phyloP scores from a whole-genome alignment of 495 filamentous ascomycete genomes.

The Penicillium flavigenum region DNA sequence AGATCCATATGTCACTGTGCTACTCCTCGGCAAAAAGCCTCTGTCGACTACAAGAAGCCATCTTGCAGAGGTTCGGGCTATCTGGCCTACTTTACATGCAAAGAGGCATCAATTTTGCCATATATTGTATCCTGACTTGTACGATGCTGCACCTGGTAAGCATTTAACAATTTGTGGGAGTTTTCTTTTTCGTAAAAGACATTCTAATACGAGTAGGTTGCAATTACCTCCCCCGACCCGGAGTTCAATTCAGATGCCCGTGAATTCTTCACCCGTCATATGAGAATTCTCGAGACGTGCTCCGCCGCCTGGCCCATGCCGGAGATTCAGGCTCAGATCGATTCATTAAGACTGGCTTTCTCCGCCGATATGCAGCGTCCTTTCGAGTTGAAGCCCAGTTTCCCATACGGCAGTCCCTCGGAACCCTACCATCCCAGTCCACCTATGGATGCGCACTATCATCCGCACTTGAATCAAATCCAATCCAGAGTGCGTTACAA shows the following conservation, averaged over 20 bases:
- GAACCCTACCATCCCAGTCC: conserved; percentile 63
- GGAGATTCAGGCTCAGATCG: conserved; percentile 87
- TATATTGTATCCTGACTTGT: conserved; percentile 88
- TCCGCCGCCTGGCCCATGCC: conserved; percentile 84
- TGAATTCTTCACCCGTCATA: conserved; percentile 90
- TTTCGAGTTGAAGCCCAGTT: conserved; percentile 84
- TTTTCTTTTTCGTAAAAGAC: conserved; percentile 1
- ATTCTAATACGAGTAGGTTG: conserved; percentile 60
- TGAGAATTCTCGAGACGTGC: conserved; percentile 90
- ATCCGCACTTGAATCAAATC: conserved; percentile 37
- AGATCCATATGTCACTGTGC: conserved; percentile 80
- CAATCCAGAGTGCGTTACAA: conserved; percentile 72
- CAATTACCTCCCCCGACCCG: conserved; percentile 90
- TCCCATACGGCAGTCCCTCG: conserved; percentile 83
- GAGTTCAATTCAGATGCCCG: conserved; percentile 81
- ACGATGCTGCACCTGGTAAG: conserved; percentile 93
- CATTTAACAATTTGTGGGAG: conserved; percentile 9
- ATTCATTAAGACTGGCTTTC: conserved; percentile 87
- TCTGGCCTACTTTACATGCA: conserved; percentile 89
- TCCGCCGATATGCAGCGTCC: conserved; percentile 82
- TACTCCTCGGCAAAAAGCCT: conserved; percentile 85
- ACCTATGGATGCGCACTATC: conserved; percentile 50
- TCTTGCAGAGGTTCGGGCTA: conserved; percentile 73
- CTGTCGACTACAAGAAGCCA: conserved; percentile 86
- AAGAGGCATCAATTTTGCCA: conserved; percentile 91